Conservation (phyloP, 1,284 basidiomycete species). For the Sporisorium scitamineum region DNA sequence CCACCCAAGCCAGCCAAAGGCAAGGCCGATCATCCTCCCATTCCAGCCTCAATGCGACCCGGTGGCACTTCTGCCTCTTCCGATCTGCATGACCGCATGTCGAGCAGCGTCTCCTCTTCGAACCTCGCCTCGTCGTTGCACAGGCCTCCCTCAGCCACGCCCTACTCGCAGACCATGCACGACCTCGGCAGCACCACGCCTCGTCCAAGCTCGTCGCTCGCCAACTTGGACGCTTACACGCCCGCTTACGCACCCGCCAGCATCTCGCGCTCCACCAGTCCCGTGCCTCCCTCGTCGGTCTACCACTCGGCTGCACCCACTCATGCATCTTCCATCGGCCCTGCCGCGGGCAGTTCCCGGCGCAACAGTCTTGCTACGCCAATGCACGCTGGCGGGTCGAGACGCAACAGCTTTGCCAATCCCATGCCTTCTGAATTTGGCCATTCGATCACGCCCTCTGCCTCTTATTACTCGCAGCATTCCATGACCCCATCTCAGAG, state of each 20-base stretch:
- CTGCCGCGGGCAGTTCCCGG: slow-evolving; percentile 16
- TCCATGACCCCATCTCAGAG: slow-evolving; percentile 44
- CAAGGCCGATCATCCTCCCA: slow-evolving; percentile 43
- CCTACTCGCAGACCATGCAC: slow-evolving; percentile 41
- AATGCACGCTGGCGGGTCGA: slow-evolving; percentile 14
- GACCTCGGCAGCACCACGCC: slow-evolving; percentile 52
- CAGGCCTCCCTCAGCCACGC: slow-evolving; percentile 28
- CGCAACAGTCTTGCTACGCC: slow-evolving; percentile 31
- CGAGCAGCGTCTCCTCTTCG: slow-evolving; percentile 47
- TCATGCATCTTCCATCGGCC: slow-evolving; percentile 14
- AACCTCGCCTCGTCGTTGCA: slow-evolving; percentile 28
- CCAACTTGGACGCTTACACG: slow-evolving; percentile 60
- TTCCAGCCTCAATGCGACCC: slow-evolving; percentile 58
- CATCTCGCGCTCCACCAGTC: slow-evolving; percentile 53
- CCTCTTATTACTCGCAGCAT: slow-evolving; percentile 48
- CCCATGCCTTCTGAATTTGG: slow-evolving; percentile 33
- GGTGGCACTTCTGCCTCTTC: slow-evolving; percentile 23
- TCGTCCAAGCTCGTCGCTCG: slow-evolving; percentile 61
- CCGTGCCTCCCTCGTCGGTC: slow-evolving; percentile 40
- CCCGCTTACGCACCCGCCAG: slow-evolving; percentile 62
- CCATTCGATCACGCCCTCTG: slow-evolving; percentile 31
- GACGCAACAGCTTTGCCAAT: slow-evolving; percentile 34
- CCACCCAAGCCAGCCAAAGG: slow-evolving; percentile 41
- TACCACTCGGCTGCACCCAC: slow-evolving; percentile 12
- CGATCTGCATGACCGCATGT: slow-evolving; percentile 34